phyloP scores from a whole-genome alignment of 192 early-diverging fungal species.

The Podila epicladia region DNA sequence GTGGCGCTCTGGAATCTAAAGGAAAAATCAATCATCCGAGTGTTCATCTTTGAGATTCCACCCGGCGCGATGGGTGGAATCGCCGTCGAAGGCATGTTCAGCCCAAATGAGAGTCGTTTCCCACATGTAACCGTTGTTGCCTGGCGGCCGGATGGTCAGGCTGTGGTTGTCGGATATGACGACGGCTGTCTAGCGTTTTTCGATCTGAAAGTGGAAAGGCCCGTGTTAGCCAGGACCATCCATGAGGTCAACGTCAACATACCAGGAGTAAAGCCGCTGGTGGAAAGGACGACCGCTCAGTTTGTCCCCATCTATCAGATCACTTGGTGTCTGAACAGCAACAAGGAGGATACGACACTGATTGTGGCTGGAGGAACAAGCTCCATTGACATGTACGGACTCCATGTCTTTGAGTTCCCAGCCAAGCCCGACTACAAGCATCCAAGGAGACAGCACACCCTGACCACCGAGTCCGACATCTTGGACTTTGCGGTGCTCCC shows the following conservation, averaged over 20 bases:
- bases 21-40: conserved; percentile 40
- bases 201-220: conserved; percentile 41
- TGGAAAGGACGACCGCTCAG: conserved; percentile 12
- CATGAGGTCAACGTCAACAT: conserved; percentile 19
- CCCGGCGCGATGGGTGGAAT: conserved; percentile 35
- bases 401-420: conserved; percentile 54
- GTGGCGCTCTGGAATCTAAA: conserved; percentile 63
- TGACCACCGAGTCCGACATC: conserved; percentile 50
- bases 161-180: conserved; percentile 57
- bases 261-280: conserved; percentile 19
- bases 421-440: conserved; percentile 39
- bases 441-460: conserved; percentile 49
- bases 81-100: conserved; percentile 2
- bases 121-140: conserved; percentile 49
- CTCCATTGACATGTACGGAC: conserved; percentile 50
- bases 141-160: conserved; percentile 61
- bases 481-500: conserved; percentile 54
- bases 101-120: conserved; percentile 29
- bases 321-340: conserved; percentile 49
- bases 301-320: conserved; percentile 58
- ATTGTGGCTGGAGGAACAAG: conserved; percentile 56
- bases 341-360: conserved; percentile 45
- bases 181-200: conserved; percentile 59
- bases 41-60: conserved; percentile 41
- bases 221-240: conserved; percentile 36